These are phyloP conservation scores for Anisogramma anomala DNA, from an alignment of 2,329 filamentous ascomycete species.

Conservation along the genomic window DNA sequence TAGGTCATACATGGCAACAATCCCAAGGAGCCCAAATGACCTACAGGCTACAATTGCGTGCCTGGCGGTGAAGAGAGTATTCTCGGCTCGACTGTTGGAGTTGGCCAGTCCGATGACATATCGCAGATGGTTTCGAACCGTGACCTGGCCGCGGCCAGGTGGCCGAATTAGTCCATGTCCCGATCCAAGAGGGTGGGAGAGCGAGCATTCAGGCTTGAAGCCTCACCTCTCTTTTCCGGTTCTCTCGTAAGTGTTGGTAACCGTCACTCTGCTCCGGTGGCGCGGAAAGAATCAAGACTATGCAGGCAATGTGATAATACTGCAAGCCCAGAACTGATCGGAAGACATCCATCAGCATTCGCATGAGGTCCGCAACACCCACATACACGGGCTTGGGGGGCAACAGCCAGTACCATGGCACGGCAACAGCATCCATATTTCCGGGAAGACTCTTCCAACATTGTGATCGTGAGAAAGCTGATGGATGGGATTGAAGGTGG, in stretches of 20 bases:
- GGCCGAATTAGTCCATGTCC: no score
- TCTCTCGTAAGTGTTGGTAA: neutral
- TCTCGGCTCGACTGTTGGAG: neutral
- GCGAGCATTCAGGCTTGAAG: no score
- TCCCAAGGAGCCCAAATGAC: neutral
- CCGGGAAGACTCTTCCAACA: neutral
- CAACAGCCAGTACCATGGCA: neutral
- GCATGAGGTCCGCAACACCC: neutral
- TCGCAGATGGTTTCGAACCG: neutral
- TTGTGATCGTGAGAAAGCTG: neutral
- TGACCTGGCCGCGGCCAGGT: neutral
- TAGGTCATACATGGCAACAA: no score
- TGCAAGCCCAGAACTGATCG: neutral
- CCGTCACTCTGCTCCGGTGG: neutral
- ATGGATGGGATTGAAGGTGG: neutral
- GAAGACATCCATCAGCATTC: neutral
- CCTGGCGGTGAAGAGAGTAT: neutral
- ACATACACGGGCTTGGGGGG: neutral
- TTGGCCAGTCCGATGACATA: neutral
- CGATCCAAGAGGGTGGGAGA: no score
- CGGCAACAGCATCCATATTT: neutral
- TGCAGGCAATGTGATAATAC: neutral
- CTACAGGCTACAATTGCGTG: neutral
- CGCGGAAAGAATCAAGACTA: neutral
- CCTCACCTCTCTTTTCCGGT: neutral